Evolutionary conservation across 2,329 filamentous ascomycete genomes (phyloP), one percentile per base, ranked within the genome.

Genomic region (Domatiomyces globalis): DNA sequence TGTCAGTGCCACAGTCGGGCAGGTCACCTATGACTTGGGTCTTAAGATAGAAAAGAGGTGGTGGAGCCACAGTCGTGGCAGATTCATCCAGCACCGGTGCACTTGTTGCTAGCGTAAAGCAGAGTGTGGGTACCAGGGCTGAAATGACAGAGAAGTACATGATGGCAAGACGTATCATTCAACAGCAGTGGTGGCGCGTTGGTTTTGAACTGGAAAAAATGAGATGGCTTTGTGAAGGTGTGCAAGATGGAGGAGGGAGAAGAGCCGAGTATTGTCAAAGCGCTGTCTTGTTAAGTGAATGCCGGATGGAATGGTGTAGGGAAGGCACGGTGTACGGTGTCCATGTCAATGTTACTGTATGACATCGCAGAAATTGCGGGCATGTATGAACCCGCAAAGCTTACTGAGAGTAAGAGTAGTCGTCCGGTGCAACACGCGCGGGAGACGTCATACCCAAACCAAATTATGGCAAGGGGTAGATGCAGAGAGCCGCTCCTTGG

Each of bases 1-100:
- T 61, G 52, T 60, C 55, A 33, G 54, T 53, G n/a, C 59, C 59
- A 36, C 45, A 46, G 43, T 29, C 50, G 49, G 56, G 54, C 19
- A 42, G 46, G 27, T 52, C 53, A 46, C 54, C 51, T 50, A 54
- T 48, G 6, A 59, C 53, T 43, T 57, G 49, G 15, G 58, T 59
- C 19, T 52, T 51, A 5, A 61, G 54, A 20, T 58, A 54, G 50
- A 57, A 60, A 19, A 45, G 45, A n/a, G 53, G 33, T 20, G 56
- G 56, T 8, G 54, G 54, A 20, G 45, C 43, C 7, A 52, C 50
- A 15, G 56, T 54, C 19, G 56, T 51, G 51, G 55, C 51, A 19
- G 42, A 48, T 36, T 58, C 42, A 22, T 57, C 51, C 12, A 52
- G 6, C n/a, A 56, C 55, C 6, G 52, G 55, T 27, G 56, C 52